Evolutionary conservation across 2,329 filamentous ascomycete species (phyloP), one percentile per base, ranked within the genome.

Genomic region (Aureobasidium sp.): DNA sequence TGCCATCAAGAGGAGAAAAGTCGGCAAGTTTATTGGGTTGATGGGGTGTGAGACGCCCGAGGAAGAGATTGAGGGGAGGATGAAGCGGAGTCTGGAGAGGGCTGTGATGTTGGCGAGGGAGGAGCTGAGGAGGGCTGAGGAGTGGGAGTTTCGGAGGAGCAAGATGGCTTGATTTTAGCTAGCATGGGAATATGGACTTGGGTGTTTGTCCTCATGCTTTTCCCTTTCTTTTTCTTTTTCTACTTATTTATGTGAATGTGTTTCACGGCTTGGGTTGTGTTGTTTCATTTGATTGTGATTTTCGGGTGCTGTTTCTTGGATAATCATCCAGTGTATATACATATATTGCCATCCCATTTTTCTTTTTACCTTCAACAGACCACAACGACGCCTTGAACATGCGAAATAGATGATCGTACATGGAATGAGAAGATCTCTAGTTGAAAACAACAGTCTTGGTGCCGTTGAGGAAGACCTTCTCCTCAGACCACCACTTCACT

Each of bases 401-500:
- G 16, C 29, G 19, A 29, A 42, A 3, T 42, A 8, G 4, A 34
- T 34, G 34, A 19, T 34, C 29, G 12, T 34, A 45, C 41, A 45
- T 34, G 41, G 3, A 7, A 42, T 12, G 24, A 5, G 24, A 6
- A 24, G n/a, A 11, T 19, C 14, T 37, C 41, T 68, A 79, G 57
- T 76, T 76, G 69, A 90, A 90, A 2, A 90, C 86, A 22, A 90
- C 85, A 27, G 87, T 91, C 78, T 90, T 90, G 59, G 77, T 77
- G 14, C 85, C 85, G 65, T 90, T 90, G 59, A 91, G 71, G 64
- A 93, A 85, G 25, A 93, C 82, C 53, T 84, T 77, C 64, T 81
- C 78, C 77, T 93, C 86, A 21, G 85, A 84, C 71, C 86, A 87
- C 83, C 86, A 90, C 73, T 90, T 88, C 52, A 93, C 87, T 0